phyloP scores from a whole-genome alignment of 1,139 yeast species.

The Pichia sp. region DNA sequence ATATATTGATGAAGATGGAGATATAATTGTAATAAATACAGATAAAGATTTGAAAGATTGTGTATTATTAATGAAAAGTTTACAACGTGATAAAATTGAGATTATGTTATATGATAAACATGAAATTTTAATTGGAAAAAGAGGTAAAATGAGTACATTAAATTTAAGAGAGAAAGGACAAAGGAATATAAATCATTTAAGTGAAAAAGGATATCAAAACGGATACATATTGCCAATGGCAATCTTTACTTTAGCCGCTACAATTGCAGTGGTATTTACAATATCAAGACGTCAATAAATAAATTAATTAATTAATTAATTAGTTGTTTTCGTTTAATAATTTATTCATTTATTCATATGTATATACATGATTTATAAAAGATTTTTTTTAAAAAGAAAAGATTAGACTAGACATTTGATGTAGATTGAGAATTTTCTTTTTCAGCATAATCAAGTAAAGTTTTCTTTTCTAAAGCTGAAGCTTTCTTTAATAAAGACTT shows the following conservation, averaged over 20 bases:
- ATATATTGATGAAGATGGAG: conserved; percentile 82
- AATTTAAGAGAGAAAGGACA: no score
- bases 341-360: no score
- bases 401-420: not conserved
- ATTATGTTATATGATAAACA: conserved; percentile 53
- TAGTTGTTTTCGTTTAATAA: no score
- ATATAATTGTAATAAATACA: conserved; percentile 68
- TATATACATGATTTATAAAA: no score
- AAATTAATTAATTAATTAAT: no score
- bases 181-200: no score
- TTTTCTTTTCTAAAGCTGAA: conserved; percentile 33
- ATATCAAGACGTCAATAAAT: no score
- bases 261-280: no score
- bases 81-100: conserved; percentile 59
- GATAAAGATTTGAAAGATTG: conserved; percentile 72
- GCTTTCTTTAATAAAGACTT: conserved; percentile 40
- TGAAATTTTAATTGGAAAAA: conserved; percentile 6
- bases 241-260: no score
- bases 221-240: no score
- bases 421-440: not conserved
- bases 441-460: conserved; percentile 27
- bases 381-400: not conserved
- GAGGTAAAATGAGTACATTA: not conserved
- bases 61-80: conserved; percentile 45
- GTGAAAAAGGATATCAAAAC: no score